phyloP scores from a whole-genome alignment of 805 yeast genomes.

The Isabelozyma gotoi region DNA sequence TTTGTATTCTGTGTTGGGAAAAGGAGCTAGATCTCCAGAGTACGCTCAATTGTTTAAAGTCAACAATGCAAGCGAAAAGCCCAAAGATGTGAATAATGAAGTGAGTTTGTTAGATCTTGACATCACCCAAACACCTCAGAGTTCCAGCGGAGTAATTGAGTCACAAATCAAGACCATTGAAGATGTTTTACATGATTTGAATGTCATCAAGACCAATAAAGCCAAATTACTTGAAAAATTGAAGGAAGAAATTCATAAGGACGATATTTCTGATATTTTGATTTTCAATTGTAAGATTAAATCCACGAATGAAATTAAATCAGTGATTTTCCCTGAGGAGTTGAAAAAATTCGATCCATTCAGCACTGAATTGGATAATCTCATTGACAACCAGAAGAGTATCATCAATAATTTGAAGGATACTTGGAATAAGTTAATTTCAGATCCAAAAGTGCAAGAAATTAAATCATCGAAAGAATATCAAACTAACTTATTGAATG shows the following conservation, averaged over 20 bases:
- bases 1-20: conserved; percentile 26
- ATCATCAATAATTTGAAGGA: conserved; percentile 34
- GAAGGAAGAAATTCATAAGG: conserved; percentile 69
- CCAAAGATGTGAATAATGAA: conserved; percentile 18
- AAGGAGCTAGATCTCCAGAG: conserved; percentile 43
- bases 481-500: conserved; percentile 31
- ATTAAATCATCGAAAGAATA: conserved; percentile 43
- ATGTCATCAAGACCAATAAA: conserved; percentile 64
- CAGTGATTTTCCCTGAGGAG: conserved; percentile 63
- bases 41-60: conserved; percentile 32
- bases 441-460: conserved; percentile 33
- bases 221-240: conserved; percentile 58
- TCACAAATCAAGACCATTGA: conserved; percentile 51
- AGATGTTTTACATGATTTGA: conserved; percentile 58
- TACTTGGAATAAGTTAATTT: conserved; percentile 28
- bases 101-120: conserved; percentile 70
- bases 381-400: conserved; percentile 63
- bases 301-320: conserved; percentile 55
- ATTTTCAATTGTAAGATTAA: conserved; percentile 61
- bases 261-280: conserved; percentile 79
- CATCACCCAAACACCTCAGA: conserved; percentile 31
- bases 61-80: conserved; percentile 4
- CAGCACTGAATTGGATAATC: conserved; percentile 62
- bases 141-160: conserved; percentile 19
- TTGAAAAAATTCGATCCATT: conserved; percentile 73